Base-by-base conservation (phyloP, 176 grass and related monocot species). In the Oropetium thomaeum region DNA sequence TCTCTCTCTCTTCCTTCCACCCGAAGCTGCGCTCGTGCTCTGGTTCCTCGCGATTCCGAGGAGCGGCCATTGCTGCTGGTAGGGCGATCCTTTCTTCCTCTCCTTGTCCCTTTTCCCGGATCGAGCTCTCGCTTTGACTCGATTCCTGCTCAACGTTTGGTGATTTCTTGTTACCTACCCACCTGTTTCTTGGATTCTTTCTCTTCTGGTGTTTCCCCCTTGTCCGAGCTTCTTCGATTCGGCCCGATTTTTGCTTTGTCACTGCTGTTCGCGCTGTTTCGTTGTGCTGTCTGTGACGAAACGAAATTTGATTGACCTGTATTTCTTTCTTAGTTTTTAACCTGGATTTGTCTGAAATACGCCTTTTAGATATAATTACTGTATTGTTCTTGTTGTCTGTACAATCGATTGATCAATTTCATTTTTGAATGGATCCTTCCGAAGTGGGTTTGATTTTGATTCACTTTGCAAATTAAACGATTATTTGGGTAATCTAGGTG, bases 1-100 rank as follows among this genome's bases (percentile, higher is more conserved):
- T n/a, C n/a, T n/a, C n/a, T n/a, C n/a, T n/a, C n/a, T n/a, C n/a
- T n/a, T n/a, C 16, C 28, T 15, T n/a, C 49, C 22, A 30, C 20
- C 45, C 45, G 23, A 38, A 34, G 30, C 45, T 70, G 28, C 65
- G 75, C 75, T 66, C 45, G 33, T 78, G 76, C 76, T 57, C 23
- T 32, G 28, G 14, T 31, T 7, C 53, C 12, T 57, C 19, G 33
- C 19, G 62, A 39, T 43, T 69, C 39, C 65, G 3, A 44, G 65
- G 27, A 58, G 10, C 49, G 26, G 35, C 63, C 49, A 43, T 80
- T 80, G 41, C 66, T 61, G 37, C 39, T 17, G 78, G 78, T 69
- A 35, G 20, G 40, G 13, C 45, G 58, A 37, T 64, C 15, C 20
- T 22, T 11, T 9, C 33, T 44, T 64, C 15, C 20, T 22, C 7